These are phyloP conservation scores for Gossypium turneri DNA, from an alignment of 345 rosid genomes.

Conservation along the genomic window DNA sequence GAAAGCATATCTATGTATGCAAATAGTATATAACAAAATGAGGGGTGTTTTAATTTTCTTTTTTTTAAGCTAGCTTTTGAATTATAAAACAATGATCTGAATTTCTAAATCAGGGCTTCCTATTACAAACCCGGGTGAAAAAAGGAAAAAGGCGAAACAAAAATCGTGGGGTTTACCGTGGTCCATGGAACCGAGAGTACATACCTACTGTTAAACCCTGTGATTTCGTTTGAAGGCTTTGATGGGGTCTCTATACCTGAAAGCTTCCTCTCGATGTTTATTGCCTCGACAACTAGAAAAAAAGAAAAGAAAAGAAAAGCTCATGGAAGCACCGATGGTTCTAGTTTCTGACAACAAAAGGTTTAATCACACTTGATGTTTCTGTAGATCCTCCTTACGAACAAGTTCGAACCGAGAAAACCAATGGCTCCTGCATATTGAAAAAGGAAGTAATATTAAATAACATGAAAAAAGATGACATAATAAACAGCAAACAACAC, in stretches of 20 bases:
- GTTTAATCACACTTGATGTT: constrained; percentile 91
- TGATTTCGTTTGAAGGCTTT: constrained; percentile 19
- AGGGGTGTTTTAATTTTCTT: not conserved
- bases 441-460: not conserved
- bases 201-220: constrained; percentile 29
- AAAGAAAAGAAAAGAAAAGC: constrained; percentile 14
- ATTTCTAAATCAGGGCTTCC: constrained; percentile 43
- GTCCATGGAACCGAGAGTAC: constrained; percentile 27
- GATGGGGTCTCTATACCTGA: constrained; percentile 17
- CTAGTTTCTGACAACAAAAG: not conserved
- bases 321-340: constrained; percentile 27
- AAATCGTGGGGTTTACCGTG: constrained; percentile 32
- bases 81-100: constrained; percentile 42
- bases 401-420: constrained; percentile 80
- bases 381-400: constrained; percentile 93
- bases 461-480: not conserved
- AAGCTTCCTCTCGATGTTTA: constrained; percentile 33
- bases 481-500: not conserved
- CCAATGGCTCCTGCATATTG: constrained; percentile 79
- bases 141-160: constrained; percentile 1
- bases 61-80: constrained; percentile 29
- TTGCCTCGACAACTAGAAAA: constrained; percentile 23
- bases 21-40: not conserved
- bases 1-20: not conserved
- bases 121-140: constrained; percentile 36